phyloP scores from a whole-genome alignment of 345 rosid species.

The Noccaea caerulescens region DNA sequence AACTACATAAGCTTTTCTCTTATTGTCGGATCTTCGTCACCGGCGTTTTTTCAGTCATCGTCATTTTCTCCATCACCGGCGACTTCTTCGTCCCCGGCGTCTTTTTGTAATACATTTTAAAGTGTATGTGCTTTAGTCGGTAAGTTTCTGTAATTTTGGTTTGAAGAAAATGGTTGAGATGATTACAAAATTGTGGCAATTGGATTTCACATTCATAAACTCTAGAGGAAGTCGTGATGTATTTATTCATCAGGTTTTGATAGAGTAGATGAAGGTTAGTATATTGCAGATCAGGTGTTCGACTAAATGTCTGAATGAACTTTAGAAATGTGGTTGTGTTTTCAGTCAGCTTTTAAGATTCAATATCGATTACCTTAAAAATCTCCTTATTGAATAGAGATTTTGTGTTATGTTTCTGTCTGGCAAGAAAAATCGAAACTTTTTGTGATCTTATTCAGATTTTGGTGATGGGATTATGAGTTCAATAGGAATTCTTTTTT shows the following conservation, averaged over 20 bases:
- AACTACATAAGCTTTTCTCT: neutral
- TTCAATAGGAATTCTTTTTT: no score
- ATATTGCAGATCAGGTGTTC: neutral
- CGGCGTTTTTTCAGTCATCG: neutral
- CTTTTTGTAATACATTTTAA: neutral
- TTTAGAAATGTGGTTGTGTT: conserved; percentile 5
- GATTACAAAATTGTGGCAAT: neutral
- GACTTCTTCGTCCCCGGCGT: neutral
- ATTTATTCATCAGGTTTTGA: neutral
- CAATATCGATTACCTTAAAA: neutral
- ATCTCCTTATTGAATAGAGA: no score
- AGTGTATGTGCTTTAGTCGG: neutral
- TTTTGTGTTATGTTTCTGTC: neutral
- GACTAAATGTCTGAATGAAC: neutral
- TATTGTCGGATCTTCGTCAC: neutral
- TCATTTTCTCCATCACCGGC: neutral
- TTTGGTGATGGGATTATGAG: no score
- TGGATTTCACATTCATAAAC: neutral
- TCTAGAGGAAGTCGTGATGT: neutral
- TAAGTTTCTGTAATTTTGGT: neutral
- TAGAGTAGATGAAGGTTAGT: neutral
- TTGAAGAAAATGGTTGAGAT: neutral
- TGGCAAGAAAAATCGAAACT: neutral
- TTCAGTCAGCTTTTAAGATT: neutral
- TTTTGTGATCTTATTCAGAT: no score